Evolutionary conservation across 805 yeast species (phyloP), one percentile per base, ranked within the genome.

Genomic region (Candida andamanensis): DNA sequence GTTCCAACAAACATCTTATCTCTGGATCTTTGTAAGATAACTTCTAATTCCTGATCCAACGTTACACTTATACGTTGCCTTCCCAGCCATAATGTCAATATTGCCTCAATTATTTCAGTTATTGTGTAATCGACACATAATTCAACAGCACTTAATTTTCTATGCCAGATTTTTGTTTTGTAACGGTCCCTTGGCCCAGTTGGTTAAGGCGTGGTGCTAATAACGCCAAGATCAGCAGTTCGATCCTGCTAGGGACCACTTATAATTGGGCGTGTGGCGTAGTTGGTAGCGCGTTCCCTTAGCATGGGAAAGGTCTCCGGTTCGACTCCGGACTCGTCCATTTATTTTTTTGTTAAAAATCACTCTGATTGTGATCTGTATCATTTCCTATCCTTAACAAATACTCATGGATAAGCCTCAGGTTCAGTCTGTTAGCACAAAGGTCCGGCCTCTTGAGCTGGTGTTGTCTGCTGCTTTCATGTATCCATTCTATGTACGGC

Each of bases 181-280:
- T n/a, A n/a, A n/a, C 3, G 69, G 69, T 63, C 71, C 69, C 71
- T 64, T 63, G 69, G 71, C 71, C 71, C 64, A 64, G 71, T 64
- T 63, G 69, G 71, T 64, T 63, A 64, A 59, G 69, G 69, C 69
- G 69, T 51, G 69, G 71, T 64, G 71, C 69, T 64, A 64, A 64
- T 63, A 64, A 64, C 69, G 69, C 71, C 70, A 50, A 65, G 85
- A 77, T 78, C 85, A 76, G 82, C 85, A 74, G 85, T 78, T 78
- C 85, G 85, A 78, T 76, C 85, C 85, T 74, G 85, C 82, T 76
- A 77, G 82, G 82, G 82, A 78, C 76, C 85, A 78, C 51, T 59
- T 47, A 29, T 24, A 12, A 27, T 27, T 17, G 55, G 66, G 67
- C 67, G 67, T 60, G 64, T 60, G 67, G 67, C 67, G 67, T 54